Evolutionary conservation across 371 early-diverging fungal genomes (phyloP).

Genomic region (Entomophthora muscae): DNA sequence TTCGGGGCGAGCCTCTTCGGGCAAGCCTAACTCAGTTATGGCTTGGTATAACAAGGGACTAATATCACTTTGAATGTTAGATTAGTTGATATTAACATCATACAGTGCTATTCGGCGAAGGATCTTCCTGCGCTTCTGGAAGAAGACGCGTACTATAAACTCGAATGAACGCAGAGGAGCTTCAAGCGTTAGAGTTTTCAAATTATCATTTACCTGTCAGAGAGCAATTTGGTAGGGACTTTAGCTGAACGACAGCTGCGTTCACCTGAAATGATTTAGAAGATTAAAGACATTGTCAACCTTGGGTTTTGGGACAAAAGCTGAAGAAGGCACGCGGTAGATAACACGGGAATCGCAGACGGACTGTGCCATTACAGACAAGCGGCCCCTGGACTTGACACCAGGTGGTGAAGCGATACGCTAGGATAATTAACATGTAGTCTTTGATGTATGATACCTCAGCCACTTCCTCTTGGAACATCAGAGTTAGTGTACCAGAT

Average conservation of each 20-base stretch:
- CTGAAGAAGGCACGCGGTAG: conserved; percentile 36
- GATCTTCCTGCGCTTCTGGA: conserved; percentile 54
- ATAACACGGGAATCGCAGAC: conserved; percentile 41
- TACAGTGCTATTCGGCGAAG: conserved; percentile 39
- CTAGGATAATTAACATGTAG: conserved; percentile 14
- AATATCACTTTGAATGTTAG: conserved; percentile 15
- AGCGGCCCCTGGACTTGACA: conserved; percentile 35
- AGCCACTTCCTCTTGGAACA: conserved; percentile 78
- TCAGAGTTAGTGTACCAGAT: conserved; percentile 49
- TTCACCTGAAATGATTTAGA: conserved; percentile 24
- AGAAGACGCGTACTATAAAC: conserved; percentile 38
- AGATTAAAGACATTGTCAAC: conserved; percentile 8
- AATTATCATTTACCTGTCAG: conserved; percentile 15
- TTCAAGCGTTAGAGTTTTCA: conserved; percentile 9
- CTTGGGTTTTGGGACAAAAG: conserved; percentile 58
- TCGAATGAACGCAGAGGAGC: conserved; percentile 32
- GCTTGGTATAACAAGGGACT: conserved; percentile 15
- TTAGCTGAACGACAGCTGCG: conserved; percentile 51
- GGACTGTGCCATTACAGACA: conserved; percentile 57
- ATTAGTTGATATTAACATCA: not conserved
- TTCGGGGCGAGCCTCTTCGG: conserved; percentile 35
- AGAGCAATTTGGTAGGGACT: conserved; percentile 22
- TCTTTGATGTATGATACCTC: conserved; percentile 19
- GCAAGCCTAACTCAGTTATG: conserved; percentile 26
- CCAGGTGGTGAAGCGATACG: conserved; percentile 37